Percentiles rank a stretch among this genome's conserved stretches.
These are phyloP conservation scores for Coniosporium tulheliwenetii DNA, from an alignment of 2,329 filamentous ascomycete genomes.

Conservation along the genomic window DNA sequence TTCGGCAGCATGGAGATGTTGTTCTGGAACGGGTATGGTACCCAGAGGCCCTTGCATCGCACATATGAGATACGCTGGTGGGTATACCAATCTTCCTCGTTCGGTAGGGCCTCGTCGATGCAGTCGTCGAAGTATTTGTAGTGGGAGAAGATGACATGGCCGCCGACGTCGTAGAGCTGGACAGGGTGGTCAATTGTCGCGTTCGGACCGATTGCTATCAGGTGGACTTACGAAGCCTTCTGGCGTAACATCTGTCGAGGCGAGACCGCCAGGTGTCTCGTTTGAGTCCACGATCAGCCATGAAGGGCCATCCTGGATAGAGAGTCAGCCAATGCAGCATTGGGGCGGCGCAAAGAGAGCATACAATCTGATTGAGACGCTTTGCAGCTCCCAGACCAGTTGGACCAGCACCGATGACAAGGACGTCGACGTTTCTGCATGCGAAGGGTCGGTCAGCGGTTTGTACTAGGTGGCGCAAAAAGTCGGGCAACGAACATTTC, in stretches of 20 bases:
- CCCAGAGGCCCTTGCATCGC: slow-evolving; percentile 90
- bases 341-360: slow-evolving; percentile 14
- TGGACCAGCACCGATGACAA: slow-evolving; percentile 94
- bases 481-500: slow-evolving; percentile 16
- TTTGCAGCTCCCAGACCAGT: slow-evolving; percentile 97
- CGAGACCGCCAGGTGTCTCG: slow-evolving; percentile 85
- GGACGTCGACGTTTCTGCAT: slow-evolving; percentile 75
- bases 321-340: not conserved
- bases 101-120: slow-evolving; percentile 90
- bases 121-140: slow-evolving; percentile 99
- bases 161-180: slow-evolving; percentile 94
- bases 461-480: slow-evolving; percentile 4
- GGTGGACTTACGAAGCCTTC: slow-evolving; percentile 79
- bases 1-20: slow-evolving; percentile 98
- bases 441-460: slow-evolving; percentile 6
- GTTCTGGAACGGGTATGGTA: slow-evolving; percentile 99
- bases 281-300: slow-evolving; percentile 94
- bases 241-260: slow-evolving; percentile 83
- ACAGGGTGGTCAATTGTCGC: not conserved
- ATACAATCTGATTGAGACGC: slow-evolving; percentile 88
- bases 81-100: slow-evolving; percentile 87
- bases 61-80: slow-evolving; percentile 99
- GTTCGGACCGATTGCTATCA: not conserved
- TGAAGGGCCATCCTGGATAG: slow-evolving; percentile 65
- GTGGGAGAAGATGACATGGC: slow-evolving; percentile 98